Base-by-base conservation (phyloP, 306 rosid genomes). In the Vigna angularis region DNA sequence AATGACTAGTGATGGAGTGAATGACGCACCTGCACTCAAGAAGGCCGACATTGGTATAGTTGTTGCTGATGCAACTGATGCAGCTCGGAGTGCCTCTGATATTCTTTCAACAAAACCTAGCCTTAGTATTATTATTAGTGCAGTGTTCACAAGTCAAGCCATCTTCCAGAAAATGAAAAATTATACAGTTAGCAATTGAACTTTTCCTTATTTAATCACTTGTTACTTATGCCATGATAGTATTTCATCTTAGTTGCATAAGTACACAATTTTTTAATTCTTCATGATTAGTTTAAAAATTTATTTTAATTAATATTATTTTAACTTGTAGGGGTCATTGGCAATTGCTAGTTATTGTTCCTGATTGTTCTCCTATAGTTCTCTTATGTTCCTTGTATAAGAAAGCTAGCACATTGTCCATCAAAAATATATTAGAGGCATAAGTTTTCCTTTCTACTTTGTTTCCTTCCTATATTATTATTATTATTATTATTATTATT, bases 61-160 rank as follows among this genome's bases (percentile, higher is more conserved):
- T 70, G 98, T 93, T 66, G 96, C 98, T 69, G 98, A 93, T 88
- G 98, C 98, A 16, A 93, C 98, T 61, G 98, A 93, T 86, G 98
- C 98, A 13, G 98, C 98, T 77, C 94, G 96, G 9, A 91, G 98
- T 86, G 98, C 98, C 47, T 93, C 98, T n/a, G 98, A 93, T 83
- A 93, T 93, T 79, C 94, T 93, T 65, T 88, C 89, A 65, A 93
- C 96, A 32, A 96, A 93, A 80, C 96, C 98, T 56, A 94, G 98
- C n/a, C 90, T 93, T 17, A 93, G 98, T 66, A 94, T 93, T 78
- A 93, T 93, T 28, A 93, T 93, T 57, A 93, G 98, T 84, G 98
- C 96, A 28, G 98, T 93, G 72, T 85, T 93, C 89, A 93, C 98
- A 22, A 93, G 98, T 72, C 86, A 94, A 32, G 96, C 96, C 45